Evolutionary conservation across 1,284 basidiomycete genomes (phyloP), one percentile per base, ranked within the genome.

Genomic region (Dichomitus squalens): DNA sequence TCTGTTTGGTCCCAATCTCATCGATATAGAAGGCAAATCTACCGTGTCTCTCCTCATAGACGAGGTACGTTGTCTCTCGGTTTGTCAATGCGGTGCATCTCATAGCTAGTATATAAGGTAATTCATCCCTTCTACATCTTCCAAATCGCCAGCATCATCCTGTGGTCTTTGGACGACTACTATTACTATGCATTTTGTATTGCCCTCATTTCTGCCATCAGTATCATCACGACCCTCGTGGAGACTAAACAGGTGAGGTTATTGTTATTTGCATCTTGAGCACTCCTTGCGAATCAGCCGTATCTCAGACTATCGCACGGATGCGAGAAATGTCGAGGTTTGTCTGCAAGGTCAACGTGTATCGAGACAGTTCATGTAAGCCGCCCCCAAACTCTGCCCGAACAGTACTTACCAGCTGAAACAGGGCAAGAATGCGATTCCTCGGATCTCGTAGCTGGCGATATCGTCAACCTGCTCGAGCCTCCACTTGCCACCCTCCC

Each of bases 121-220:
- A 89, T 98, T 33, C 95, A 98, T 70, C 95, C 95, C 0, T 98
- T 98, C 75, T 98, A 97, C 70, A 91, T 99, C 55, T 99, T 99
- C 73, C 97, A 99, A 82, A 90, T 99, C 64, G 95, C 95, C 48
- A 97, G 95, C 61, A 93, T 99, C 65, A 76, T 93, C 23, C 77
- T 99, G 9, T 99, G 97, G 97, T 91, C 90, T 3, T 67, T 98
- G 54, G 97, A 99, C 68, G 85, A 98, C 70, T 96, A 98, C 70
- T 96, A 92, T 72, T 98, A 97, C 71, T 99, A 99, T 72, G 97
- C 96, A 2, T 96, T 96, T 66, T 98, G 96, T 68, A 99, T 99
- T 64, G 94, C 90, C 35, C 77, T 96, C 52, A 99, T 99, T 67
- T 96, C 94, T 40, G 76, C 90, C 25, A 79, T 91, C 55, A 97